phyloP scores from a whole-genome alignment of 1,139 yeast species.

The Diutina sp. region DNA sequence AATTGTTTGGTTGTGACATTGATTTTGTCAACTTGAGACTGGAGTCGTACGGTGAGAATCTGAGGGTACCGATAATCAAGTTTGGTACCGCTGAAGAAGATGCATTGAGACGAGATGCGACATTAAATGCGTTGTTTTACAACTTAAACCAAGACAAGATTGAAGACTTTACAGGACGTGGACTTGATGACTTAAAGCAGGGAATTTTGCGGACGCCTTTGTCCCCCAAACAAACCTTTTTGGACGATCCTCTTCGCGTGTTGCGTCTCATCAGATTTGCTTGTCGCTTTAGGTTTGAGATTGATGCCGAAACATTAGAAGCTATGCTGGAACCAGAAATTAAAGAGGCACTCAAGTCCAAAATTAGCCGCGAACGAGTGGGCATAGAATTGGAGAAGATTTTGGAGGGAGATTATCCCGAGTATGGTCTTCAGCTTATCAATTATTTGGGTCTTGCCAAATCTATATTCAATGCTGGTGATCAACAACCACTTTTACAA shows the following conservation, averaged over 20 bases:
- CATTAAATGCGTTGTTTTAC: constrained; percentile 81
- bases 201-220: constrained; percentile 84
- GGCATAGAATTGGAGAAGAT: constrained; percentile 80
- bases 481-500: constrained; percentile 5
- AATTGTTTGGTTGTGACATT: constrained; percentile 64
- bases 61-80: constrained; percentile 65
- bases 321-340: constrained; percentile 59
- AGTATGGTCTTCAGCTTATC: constrained; percentile 50
- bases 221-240: constrained; percentile 69
- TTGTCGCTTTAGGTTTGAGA: constrained; percentile 54
- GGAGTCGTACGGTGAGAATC: constrained; percentile 71
- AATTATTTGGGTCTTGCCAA: constrained; percentile 40
- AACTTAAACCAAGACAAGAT: constrained; percentile 54
- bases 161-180: constrained; percentile 76
- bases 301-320: constrained; percentile 44
- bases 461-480: constrained; percentile 42
- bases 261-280: constrained; percentile 79
- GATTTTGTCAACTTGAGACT: constrained; percentile 88
- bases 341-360: constrained; percentile 44
- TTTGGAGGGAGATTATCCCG: constrained; percentile 48
- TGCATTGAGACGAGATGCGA: constrained; percentile 89
- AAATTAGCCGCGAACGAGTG: constrained; percentile 83
- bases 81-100: constrained; percentile 90
- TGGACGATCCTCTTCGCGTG: constrained; percentile 89
- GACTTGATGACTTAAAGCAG: constrained; percentile 52